Evolutionary conservation across 106 monocot genomes (phyloP), one percentile per base, ranked within the genome.

Genomic region (Narthecium ossifragum): DNA sequence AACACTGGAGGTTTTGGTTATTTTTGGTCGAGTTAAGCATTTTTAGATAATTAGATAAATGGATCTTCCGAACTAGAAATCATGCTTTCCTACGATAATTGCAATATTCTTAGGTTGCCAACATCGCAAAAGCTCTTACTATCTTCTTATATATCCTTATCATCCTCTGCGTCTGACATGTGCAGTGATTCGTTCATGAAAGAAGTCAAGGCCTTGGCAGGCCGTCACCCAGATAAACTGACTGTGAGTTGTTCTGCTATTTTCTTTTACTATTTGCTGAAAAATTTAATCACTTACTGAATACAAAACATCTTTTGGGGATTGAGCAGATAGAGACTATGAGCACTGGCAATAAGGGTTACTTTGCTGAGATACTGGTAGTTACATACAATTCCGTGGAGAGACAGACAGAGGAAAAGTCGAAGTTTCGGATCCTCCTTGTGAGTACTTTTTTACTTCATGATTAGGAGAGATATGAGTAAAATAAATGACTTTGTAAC

Each of bases 361-460:
- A 98, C 70, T 29, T n/a, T 17, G 81, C 87, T 24, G 84, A 90
- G 52, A 57, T 98, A 69, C 25, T 79, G 43, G 76, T 90, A 13
- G 71, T 84, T 26, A 98, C 96, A 31, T 98, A 81, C 64, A 78
- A 71, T 60, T 55, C 48, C 61, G 26, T 21, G 8, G 63, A 62
- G 58, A 60, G 62, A 62, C 53, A 72, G 14, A 59, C n/a, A 48
- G 29, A 31, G 17, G 64, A 79, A 43, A 75, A 73, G 8, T 62
- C 41, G n/a, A 81, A 73, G 53, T 69, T 79, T 37, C 70, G 87
- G 34, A 51, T 98, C 28, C 96, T 98, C 65, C 75, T 98, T 76
- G 96, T 98, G 57, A 66, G 96, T 98, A 52, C 31, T 41, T 46
- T 5, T 28, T 13, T 37, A 31, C 49, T 57, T 31, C 17, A 21